phyloP scores from a whole-genome alignment of 179 eudicot genomes.

The Sideroxylon spinosum region DNA sequence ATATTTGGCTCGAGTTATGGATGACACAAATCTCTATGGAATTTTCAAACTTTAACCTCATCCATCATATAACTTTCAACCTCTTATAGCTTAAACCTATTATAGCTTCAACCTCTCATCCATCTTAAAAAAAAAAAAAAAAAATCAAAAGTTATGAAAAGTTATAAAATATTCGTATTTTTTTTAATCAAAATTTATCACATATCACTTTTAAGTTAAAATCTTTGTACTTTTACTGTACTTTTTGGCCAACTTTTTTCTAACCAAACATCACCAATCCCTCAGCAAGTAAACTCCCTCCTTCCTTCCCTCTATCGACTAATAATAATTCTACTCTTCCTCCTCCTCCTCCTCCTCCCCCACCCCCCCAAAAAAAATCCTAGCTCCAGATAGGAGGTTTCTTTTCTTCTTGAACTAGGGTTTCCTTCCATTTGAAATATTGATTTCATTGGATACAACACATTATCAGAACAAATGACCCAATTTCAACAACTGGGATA shows the following conservation, averaged over 20 bases:
- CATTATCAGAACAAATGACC: slow-evolving; percentile 7
- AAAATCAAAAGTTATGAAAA: too few species aligned
- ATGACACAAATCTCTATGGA: not conserved
- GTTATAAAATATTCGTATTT: too few species aligned
- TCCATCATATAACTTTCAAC: not conserved
- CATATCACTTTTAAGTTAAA: too few species aligned
- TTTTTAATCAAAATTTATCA: too few species aligned
- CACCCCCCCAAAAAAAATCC: too few species aligned
- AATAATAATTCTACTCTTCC: too few species aligned
- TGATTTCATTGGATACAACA: not conserved
- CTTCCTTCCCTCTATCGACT: slow-evolving; percentile 8
- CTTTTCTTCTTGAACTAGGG: slow-evolving; percentile 15
- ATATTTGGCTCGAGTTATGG: not conserved
- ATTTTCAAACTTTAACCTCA: not conserved
- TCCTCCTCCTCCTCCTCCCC: too few species aligned
- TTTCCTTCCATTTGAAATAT: not conserved
- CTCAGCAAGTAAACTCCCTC: slow-evolving; percentile 21
- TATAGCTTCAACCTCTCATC: not conserved
- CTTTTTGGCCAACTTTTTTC: too few species aligned
- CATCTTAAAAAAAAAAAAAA: not conserved
- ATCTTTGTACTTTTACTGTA: too few species aligned
- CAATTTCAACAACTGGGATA: slow-evolving; percentile 43
- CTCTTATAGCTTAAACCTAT: too few species aligned
- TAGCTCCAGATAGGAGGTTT: not conserved
- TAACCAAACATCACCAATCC: not conserved